Evolutionary conservation across 352 stramenopile genomes (phyloP).

Genomic region (Halophytophthora polymorphica): DNA sequence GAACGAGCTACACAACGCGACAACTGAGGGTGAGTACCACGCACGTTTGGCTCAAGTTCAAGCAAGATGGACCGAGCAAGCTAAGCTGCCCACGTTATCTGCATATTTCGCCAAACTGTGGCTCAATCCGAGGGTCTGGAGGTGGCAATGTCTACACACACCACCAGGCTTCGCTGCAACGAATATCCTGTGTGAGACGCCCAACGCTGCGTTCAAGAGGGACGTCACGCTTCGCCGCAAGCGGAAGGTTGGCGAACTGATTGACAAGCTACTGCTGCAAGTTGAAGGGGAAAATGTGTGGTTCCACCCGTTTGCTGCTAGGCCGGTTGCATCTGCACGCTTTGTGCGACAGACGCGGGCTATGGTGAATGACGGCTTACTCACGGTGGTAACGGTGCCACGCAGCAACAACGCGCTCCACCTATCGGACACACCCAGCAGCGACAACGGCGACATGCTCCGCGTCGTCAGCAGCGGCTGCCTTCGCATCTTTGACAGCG

Average conservation of each 20-base stretch:
- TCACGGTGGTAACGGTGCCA: background rate
- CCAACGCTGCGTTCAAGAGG: conserved; percentile 22
- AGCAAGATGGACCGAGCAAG: background rate
- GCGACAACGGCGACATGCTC: background rate
- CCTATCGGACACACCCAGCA: background rate
- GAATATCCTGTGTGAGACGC: conserved; percentile 26
- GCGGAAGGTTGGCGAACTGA: conserved; percentile 4
- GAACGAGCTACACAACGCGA: conserved; percentile 10
- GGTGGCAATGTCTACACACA: conserved; percentile 19
- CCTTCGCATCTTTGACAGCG: conserved; percentile 1
- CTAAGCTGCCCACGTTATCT: background rate
- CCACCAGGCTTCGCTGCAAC: conserved; percentile 13
- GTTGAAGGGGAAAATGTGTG: conserved; percentile 1
- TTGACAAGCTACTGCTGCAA: conserved; percentile 1
- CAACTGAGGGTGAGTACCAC: background rate
- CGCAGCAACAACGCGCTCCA: conserved; percentile 1
- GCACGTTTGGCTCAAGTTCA: background rate
- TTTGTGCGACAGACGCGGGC: background rate
- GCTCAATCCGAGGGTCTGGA: conserved; percentile 3
- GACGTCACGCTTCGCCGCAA: conserved; percentile 15
- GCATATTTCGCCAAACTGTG: conserved; percentile 3
- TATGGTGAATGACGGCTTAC: conserved; percentile 1
- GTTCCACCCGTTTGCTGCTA: background rate
- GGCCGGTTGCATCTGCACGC: background rate
- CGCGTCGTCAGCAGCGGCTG: background rate